Conservation (phyloP, 1,139 yeast genomes). For the Saccharomyces hybrid region DNA sequence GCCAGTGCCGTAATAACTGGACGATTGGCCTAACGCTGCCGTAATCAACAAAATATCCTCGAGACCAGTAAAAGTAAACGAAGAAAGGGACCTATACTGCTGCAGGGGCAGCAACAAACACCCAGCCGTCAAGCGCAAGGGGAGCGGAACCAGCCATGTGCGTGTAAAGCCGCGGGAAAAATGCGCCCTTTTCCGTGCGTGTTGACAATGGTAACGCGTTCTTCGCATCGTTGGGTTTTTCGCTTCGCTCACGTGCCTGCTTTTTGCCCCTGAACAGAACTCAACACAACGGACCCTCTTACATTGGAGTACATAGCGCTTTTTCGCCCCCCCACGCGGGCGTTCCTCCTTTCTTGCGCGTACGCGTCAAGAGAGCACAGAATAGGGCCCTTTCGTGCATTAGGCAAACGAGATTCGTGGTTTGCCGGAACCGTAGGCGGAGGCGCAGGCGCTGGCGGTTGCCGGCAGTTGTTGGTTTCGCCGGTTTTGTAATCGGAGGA, state of each 20-base stretch:
- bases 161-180: not conserved
- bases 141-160: not conserved
- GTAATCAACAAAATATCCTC: not conserved
- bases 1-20: not conserved
- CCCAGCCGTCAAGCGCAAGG: not conserved
- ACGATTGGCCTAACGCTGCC: not conserved
- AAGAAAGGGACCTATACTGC: not conserved
- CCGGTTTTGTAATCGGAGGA: not conserved
- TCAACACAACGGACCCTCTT: not conserved
- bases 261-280: not conserved
- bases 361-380: not conserved
- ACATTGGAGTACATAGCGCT: too few relatives aligned
- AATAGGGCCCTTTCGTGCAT: not conserved
- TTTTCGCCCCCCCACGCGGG: not conserved
- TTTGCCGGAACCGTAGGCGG: too few relatives aligned
- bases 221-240: not conserved
- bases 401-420: not conserved
- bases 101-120: not conserved
- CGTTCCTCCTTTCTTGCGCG: not conserved
- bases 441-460: too few relatives aligned
- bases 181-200: not conserved
- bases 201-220: not conserved
- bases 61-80: not conserved
- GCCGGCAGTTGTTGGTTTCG: not conserved
- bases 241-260: not conserved